Evolutionary conservation across 108 stramenopile species (phyloP), one percentile per base, ranked within the genome.

Genomic region (Schizochytrium sp.): DNA sequence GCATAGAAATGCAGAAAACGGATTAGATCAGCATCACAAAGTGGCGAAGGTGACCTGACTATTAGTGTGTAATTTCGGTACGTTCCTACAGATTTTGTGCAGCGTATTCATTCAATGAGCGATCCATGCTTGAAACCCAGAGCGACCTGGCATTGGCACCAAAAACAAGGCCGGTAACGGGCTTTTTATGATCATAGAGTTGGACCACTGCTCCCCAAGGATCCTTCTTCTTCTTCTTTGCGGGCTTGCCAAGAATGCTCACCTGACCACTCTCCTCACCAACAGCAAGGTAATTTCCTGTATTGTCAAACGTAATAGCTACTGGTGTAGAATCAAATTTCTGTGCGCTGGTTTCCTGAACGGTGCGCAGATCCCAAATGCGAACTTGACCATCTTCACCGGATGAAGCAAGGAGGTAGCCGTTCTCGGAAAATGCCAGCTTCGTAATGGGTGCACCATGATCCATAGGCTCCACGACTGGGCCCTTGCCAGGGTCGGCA

Each of bases 391-490:
- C 94, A 28, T 93, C 93, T 2, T 83, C 64, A 76, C 89, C 89
- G 4, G 89, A 76, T 19, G 94, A 90, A 7, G 94, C 96, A 42
- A 97, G 73, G 73, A 96, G 95, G 64, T 96, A 96, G 40, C 97
- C 97, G 88, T 96, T 97, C 89, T 96, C 96, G 38, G 95, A 96
- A 89, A 97, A 93, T 87, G 89, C 93, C 47, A 97, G 92, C 87
- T 91, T 87, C 61, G 87, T 87, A 53, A 96, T 56, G 53, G 60
- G 89, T 95, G 94, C 61, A 92, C 93, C 89, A 95, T 97, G 88
- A 0, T 40, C n/a, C 83, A 40, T n/a, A 97, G 92, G 92, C 97
- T 97, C 96, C 96, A 98, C 87, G 97, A 83, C 46, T 91, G 60
- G 58, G 96, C 72, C 58, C 87, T 87, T 8, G 96, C 96, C 42